A percentile compares a stretch with the other conserved stretches of the same genome.
These are phyloP conservation scores for Daedaleopsis nitida DNA, from an alignment of 768 basidiomycete genomes.

Conservation along the genomic window DNA sequence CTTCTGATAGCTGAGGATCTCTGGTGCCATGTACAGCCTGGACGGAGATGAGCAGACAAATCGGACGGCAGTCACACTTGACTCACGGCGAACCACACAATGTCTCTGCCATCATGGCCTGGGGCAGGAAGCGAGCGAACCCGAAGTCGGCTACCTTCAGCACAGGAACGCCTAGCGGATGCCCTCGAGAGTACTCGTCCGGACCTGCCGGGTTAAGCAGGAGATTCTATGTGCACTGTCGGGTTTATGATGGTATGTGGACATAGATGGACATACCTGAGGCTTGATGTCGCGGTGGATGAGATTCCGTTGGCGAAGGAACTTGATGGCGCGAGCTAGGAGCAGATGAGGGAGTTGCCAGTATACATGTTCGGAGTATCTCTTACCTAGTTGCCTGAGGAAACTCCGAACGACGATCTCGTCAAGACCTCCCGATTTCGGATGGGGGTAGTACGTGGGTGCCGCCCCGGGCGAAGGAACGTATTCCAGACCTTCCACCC, in stretches of 20 bases:
- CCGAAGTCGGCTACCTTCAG: conserved; percentile 99
- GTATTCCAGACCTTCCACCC: conserved; percentile 87
- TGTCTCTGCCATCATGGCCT: conserved; percentile 95
- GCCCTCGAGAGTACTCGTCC: conserved; percentile 81
- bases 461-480: conserved; percentile 67
- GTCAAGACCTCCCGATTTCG: conserved; percentile 85
- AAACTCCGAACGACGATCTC: conserved; percentile 92
- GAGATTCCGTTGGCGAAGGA: conserved; percentile 83
- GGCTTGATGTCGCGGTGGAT: conserved; percentile 99
- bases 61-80: background rate
- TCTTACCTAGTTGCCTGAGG: conserved; percentile 82
- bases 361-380: background rate
- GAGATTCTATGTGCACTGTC: conserved; percentile 61
- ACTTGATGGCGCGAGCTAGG: conserved; percentile 91
- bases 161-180: conserved; percentile 90
- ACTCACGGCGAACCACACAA: conserved; percentile 95
- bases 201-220: conserved; percentile 81
- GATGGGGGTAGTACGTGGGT: conserved; percentile 88
- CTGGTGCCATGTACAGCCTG: conserved; percentile 98
- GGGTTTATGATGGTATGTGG: background rate
- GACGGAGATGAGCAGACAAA: background rate
- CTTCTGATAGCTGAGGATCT: conserved; percentile 95
- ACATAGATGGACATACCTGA: conserved; percentile 50
- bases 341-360: background rate
- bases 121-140: conserved; percentile 90